phyloP scores from a whole-genome alignment of 1,284 basidiomycete genomes.

The Mycosarcoma maydis region DNA sequence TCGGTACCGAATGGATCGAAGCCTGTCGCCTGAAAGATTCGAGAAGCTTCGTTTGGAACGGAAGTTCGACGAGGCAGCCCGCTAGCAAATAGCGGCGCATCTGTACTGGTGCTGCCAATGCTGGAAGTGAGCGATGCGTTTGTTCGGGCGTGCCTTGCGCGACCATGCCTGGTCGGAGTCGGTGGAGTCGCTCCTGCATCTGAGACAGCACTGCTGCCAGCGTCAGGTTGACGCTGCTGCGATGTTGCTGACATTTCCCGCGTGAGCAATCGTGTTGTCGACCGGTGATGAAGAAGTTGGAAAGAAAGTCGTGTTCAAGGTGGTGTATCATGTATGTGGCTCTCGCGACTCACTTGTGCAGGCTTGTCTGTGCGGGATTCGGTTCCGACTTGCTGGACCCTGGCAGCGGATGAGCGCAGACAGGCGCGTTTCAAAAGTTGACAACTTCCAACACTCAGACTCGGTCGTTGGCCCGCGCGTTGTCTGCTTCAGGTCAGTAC shows the following conservation, averaged over 20 bases:
- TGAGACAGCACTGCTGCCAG: not conserved
- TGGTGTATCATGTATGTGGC: not conserved
- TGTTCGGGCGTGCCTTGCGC: conserved; percentile 34
- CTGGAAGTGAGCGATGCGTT: conserved; percentile 46
- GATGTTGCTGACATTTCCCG: conserved; percentile 12
- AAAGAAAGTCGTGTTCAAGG: not conserved
- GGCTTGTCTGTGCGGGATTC: conserved; percentile 31
- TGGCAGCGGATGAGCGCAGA: no score
- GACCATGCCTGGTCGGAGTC: conserved; percentile 20
- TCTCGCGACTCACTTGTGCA: no score
- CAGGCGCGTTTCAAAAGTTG: conserved; percentile 2
- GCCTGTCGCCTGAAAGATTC: conserved; percentile 38
- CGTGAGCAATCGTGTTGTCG: not conserved
- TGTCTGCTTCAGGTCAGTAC: no score
- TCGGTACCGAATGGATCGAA: conserved; percentile 43
- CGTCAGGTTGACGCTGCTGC: conserved; percentile 4
- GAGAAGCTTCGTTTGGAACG: conserved; percentile 21
- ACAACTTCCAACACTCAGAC: no score
- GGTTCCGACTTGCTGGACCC: conserved; percentile 33
- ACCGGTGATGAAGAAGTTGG: conserved; percentile 4
- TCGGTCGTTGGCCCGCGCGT: no score
- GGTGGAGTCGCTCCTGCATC: conserved; percentile 1
- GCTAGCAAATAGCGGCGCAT: not conserved
- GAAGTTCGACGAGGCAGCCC: conserved; percentile 11
- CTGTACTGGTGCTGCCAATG: conserved; percentile 9